A percentile compares a stretch with the other conserved stretches of the same genome.
These are phyloP conservation scores for Carex scoparia DNA, from an alignment of 176 grass and related monocot genomes.

Conservation along the genomic window DNA sequence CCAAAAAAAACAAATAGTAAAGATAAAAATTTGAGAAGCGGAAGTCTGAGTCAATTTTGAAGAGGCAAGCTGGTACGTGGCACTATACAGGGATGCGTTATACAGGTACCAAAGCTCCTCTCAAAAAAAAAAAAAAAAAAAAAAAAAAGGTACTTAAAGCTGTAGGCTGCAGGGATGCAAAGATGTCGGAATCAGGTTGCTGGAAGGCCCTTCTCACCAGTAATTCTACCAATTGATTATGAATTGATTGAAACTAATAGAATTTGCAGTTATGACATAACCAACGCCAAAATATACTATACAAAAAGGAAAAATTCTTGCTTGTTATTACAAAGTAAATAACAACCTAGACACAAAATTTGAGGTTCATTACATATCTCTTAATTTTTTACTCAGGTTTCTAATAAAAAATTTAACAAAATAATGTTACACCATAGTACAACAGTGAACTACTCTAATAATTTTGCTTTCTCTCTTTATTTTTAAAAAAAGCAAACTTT, in stretches of 20 bases:
- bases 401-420: neutral
- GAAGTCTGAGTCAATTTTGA: too few relatives aligned
- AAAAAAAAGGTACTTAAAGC: neutral
- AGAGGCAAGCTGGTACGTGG: neutral
- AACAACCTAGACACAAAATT: constrained; percentile 8
- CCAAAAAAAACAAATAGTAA: too few relatives aligned
- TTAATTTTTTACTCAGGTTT: constrained; percentile 5
- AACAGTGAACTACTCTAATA: constrained; percentile 1
- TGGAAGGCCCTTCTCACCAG: neutral
- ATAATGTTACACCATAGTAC: constrained; percentile 24
- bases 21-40: too few relatives aligned
- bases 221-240: neutral
- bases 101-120: neutral
- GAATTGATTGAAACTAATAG: neutral
- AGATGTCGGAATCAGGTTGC: neutral
- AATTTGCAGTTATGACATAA: neutral
- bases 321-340: neutral
- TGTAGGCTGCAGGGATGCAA: neutral
- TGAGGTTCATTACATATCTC: neutral
- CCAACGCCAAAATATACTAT: neutral
- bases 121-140: too few relatives aligned
- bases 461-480: neutral
- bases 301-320: neutral
- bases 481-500: constrained; percentile 3
- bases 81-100: neutral